phyloP scores from a whole-genome alignment of 2,329 filamentous ascomycete genomes.

The Penicillium aurantiogriseum region DNA sequence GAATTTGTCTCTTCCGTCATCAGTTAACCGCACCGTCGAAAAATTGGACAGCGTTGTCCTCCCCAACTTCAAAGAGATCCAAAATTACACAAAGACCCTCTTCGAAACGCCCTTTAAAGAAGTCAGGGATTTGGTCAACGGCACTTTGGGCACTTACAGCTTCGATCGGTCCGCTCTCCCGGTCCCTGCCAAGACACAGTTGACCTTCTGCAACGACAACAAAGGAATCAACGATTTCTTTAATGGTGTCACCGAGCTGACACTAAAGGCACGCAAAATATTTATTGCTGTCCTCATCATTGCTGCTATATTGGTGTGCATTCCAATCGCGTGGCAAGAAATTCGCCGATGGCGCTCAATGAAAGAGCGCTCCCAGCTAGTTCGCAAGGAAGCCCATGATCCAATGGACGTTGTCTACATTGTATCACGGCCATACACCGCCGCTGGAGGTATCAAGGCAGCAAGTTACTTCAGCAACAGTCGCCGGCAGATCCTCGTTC shows the following conservation, averaged over 20 bases:
- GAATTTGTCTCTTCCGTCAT: constrained; percentile 65
- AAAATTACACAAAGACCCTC: constrained; percentile 73
- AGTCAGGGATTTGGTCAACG: constrained; percentile 70
- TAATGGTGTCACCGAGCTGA: constrained; percentile 63
- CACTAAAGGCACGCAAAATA: constrained; percentile 67
- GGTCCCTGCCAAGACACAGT: constrained; percentile 74
- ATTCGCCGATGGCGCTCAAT: constrained; percentile 73
- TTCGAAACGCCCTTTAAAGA: constrained; percentile 79
- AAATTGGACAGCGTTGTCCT: constrained; percentile 70
- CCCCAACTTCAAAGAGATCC: constrained; percentile 77
- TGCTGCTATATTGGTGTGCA: constrained; percentile 68
- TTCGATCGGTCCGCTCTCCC: constrained; percentile 80
- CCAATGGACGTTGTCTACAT: constrained; percentile 88
- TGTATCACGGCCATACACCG: constrained; percentile 74
- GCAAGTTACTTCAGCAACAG: constrained; percentile 61
- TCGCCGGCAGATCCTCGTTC: constrained; percentile 67
- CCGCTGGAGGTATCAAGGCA: constrained; percentile 68
- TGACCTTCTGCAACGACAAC: constrained; percentile 88
- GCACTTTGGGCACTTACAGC: constrained; percentile 67
- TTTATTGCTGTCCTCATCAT: constrained; percentile 74
- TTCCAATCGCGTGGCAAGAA: constrained; percentile 79
- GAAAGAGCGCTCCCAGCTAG: constrained; percentile 65
- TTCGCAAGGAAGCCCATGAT: constrained; percentile 67
- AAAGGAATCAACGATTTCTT: constrained; percentile 83
- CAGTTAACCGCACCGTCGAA: constrained; percentile 66